phyloP scores from a whole-genome alignment of 2,329 filamentous ascomycete genomes.

The Colletotrichum liaoningense region DNA sequence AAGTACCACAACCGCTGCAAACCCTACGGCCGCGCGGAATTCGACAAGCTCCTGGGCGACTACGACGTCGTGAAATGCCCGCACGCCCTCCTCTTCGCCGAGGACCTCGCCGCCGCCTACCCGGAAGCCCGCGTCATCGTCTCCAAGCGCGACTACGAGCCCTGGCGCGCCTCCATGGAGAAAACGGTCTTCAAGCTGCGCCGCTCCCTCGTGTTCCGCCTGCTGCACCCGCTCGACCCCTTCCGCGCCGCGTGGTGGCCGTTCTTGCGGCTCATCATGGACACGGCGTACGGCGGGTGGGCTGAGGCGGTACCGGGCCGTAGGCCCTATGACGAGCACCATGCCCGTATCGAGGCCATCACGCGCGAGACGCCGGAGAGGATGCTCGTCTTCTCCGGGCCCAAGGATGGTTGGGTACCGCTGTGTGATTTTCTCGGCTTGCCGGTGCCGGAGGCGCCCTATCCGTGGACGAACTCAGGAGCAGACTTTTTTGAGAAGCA shows the following conservation, averaged over 20 bases:
- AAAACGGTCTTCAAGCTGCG: background rate
- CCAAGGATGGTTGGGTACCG: background rate
- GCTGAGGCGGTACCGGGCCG: background rate
- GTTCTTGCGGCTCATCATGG: background rate
- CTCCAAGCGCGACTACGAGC: constrained; percentile 3
- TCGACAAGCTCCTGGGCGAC: constrained; percentile 5
- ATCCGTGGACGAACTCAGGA: background rate
- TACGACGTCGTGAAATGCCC: constrained; percentile 7
- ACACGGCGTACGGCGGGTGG: constrained; percentile 5
- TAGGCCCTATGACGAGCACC: background rate
- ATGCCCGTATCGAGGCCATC: too few species aligned
- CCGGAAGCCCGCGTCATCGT: constrained; percentile 2
- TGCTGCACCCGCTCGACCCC: background rate
- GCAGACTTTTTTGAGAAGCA: background rate
- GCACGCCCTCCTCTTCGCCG: constrained; percentile 5
- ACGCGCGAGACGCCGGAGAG: background rate
- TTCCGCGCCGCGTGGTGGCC: constrained; percentile 8
- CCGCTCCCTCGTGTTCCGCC: background rate
- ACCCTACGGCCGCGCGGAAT: background rate
- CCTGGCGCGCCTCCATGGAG: background rate
- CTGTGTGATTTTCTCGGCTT: background rate
- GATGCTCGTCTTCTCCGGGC: background rate
- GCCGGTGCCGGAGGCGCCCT: background rate
- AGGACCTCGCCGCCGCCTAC: constrained; percentile 5
- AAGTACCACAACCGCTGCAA: background rate